Evolutionary conservation across 129 eudicot genomes (phyloP).

Genomic region (Kitagawia praeruptora): DNA sequence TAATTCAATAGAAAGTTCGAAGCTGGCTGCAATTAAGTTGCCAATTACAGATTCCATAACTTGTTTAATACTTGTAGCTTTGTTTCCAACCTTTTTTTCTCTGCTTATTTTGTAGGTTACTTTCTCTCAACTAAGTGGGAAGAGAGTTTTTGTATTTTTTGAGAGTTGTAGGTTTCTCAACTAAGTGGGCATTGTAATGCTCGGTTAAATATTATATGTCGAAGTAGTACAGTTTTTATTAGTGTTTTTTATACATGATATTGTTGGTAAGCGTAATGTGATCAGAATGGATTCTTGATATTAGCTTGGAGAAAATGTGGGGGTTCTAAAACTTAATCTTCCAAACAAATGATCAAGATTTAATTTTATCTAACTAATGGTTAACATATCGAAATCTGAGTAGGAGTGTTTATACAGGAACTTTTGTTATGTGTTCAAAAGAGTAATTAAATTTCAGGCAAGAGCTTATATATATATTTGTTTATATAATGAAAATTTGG

Average conservation of each 20-base stretch:
- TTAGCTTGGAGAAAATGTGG: background rate
- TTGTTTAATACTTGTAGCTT: no score
- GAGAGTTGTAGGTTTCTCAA: no score
- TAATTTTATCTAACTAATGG: background rate
- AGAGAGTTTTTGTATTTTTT: no score
- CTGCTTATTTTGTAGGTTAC: no score
- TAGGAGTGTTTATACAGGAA: background rate
- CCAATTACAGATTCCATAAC: no score
- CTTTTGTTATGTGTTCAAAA: background rate
- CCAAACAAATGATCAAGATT: background rate
- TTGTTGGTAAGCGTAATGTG: background rate
- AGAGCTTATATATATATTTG: background rate
- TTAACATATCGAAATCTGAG: background rate
- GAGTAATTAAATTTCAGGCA: background rate
- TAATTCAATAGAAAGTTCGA: no score
- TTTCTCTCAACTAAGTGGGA: no score
- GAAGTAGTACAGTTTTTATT: no score
- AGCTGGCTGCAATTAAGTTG: no score
- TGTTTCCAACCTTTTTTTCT: no score
- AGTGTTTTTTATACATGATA: background rate
- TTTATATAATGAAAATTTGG: constrained; percentile 8
- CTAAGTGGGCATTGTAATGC: no score
- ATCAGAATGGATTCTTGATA: background rate
- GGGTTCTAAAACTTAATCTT: background rate
- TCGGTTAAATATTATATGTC: no score